phyloP scores from a whole-genome alignment of 2,329 filamentous ascomycete species.

The Fusarium euwallaceae region DNA sequence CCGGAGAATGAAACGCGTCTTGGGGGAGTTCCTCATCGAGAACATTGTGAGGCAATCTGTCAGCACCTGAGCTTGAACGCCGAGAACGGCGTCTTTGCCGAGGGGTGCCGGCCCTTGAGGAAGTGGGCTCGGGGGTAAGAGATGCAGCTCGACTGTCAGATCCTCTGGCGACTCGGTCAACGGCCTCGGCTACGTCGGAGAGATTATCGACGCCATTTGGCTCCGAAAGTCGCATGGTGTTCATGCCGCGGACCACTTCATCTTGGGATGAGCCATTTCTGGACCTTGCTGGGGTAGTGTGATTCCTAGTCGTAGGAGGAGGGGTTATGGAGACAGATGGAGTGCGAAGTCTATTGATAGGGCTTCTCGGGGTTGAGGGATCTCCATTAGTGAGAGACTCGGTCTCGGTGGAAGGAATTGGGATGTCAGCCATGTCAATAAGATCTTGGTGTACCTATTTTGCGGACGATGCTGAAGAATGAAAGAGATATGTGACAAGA shows the following conservation, averaged over 20 bases:
- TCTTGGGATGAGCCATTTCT: background rate
- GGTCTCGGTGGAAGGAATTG: conserved; percentile 32
- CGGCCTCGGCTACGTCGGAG: conserved; percentile 7
- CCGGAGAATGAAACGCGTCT: conserved; percentile 53
- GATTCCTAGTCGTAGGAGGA: background rate
- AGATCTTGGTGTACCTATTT: too few relatives aligned
- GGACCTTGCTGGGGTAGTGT: background rate
- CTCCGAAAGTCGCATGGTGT: conserved; percentile 22
- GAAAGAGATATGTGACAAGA: background rate
- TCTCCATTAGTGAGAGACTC: background rate
- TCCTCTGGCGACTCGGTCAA: conserved; percentile 18
- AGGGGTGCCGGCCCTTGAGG: conserved; percentile 7
- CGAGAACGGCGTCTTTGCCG: conserved; percentile 11
- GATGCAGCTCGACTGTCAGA: conserved; percentile 17
- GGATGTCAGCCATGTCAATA: conserved; percentile 18
- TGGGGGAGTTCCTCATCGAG: conserved; percentile 50
- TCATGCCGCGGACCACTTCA: background rate
- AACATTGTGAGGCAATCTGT: conserved; percentile 37
- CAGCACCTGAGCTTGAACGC: conserved; percentile 20
- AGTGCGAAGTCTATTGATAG: conserved; percentile 15
- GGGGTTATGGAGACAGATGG: conserved; percentile 33
- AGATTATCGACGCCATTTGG: conserved; percentile 6
- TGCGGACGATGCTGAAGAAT: too few relatives aligned
- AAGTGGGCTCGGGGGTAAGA: conserved; percentile 21
- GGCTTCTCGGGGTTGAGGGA: background rate